Evolutionary conservation across 352 stramenopile genomes (phyloP).

Genomic region (Phytopythium chamaehyphon): DNA sequence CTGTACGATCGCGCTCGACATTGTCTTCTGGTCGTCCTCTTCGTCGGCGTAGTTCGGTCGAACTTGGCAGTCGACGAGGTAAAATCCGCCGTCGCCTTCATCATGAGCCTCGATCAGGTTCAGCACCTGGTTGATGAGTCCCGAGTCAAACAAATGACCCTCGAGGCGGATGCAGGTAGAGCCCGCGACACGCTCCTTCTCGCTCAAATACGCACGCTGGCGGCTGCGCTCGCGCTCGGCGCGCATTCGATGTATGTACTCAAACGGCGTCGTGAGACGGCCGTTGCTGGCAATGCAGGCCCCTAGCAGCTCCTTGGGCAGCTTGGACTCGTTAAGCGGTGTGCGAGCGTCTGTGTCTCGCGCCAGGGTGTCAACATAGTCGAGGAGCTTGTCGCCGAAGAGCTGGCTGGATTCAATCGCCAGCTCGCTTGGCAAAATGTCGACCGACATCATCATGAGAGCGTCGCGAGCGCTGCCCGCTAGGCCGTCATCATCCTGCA

Average conservation of each 20-base stretch:
- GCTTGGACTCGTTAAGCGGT: constrained; percentile 39
- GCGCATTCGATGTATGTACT: constrained; percentile 92
- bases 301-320: constrained; percentile 81
- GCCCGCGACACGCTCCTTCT: constrained; percentile 67
- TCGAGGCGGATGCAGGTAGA: constrained; percentile 81
- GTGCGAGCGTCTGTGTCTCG: constrained; percentile 45
- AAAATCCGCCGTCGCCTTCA: constrained; percentile 64
- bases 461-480: constrained; percentile 41
- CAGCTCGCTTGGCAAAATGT: constrained; percentile 95
- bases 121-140: constrained; percentile 94
- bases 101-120: constrained; percentile 90
- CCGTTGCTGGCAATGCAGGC: constrained; percentile 91
- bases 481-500: constrained; percentile 52
- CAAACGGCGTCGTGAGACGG: constrained; percentile 79
- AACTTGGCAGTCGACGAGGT: constrained; percentile 91
- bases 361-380: constrained; percentile 71
- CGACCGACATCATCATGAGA: constrained; percentile 93
- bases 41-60: constrained; percentile 58
- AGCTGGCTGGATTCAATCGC: constrained; percentile 92
- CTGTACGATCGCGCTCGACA: constrained; percentile 77
- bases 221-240: constrained; percentile 73
- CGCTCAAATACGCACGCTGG: constrained; percentile 56
- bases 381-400: constrained; percentile 92
- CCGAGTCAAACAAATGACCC: constrained; percentile 95
- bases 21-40: constrained; percentile 19